phyloP scores from a whole-genome alignment of 2,329 filamentous ascomycete species.

The Hypoxylon sp. region DNA sequence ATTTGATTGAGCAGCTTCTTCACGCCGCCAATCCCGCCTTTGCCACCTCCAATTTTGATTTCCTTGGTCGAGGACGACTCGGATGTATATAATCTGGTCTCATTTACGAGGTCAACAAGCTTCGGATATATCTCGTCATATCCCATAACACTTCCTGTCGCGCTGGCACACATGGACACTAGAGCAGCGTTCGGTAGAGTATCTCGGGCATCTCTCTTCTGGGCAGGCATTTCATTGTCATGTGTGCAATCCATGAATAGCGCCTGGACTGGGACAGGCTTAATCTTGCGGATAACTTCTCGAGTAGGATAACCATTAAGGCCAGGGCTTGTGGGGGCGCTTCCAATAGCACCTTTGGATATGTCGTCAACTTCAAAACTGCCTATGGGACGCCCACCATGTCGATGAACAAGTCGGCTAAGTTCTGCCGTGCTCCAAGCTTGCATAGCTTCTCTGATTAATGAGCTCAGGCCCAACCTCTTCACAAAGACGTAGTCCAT shows the following conservation, averaged over 20 bases:
- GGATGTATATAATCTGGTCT: conserved; percentile 86
- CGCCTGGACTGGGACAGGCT: conserved; percentile 89
- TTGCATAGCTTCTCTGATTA: conserved; percentile 98
- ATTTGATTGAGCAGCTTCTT: conserved; percentile 96
- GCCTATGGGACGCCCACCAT: conserved; percentile 93
- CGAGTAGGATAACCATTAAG: conserved; percentile 58
- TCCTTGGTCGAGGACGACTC: conserved; percentile 74
- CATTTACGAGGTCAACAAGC: conserved; percentile 92
- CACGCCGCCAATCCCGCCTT: conserved; percentile 88
- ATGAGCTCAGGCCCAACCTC: conserved; percentile 87
- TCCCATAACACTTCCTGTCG: conserved; percentile 96
- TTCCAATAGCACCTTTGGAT: conserved; percentile 65
- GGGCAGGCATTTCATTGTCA: conserved; percentile 95
- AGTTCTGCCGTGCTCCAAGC: conserved; percentile 96
- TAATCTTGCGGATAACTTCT: conserved; percentile 84
- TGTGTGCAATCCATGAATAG: conserved; percentile 99
- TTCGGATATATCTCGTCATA: conserved; percentile 97
- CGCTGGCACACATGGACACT: conserved; percentile 95
- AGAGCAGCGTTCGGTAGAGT: conserved; percentile 94
- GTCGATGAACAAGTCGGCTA: conserved; percentile 91
- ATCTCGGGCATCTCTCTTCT: conserved; percentile 94
- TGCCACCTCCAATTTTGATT: conserved; percentile 77
- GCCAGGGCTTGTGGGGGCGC: conserved; percentile 52
- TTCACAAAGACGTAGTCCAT: conserved; percentile 98
- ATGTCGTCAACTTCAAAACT: conserved; percentile 97